Evolutionary conservation across 495 filamentous ascomycete genomes (phyloP).

Genomic region (Bacidia gigantensis): DNA sequence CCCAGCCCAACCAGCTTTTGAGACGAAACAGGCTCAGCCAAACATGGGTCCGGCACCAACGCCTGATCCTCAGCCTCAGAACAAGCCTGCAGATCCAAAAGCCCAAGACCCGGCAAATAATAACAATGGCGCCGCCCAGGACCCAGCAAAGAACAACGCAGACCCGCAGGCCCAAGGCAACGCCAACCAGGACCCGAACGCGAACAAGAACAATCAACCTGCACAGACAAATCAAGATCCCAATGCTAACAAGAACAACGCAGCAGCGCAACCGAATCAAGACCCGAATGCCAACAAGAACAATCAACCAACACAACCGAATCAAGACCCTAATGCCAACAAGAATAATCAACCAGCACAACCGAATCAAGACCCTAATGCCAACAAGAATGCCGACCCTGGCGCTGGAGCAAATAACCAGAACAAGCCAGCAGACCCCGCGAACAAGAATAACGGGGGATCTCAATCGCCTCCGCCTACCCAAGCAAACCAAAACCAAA

Average conservation of each 20-base stretch:
- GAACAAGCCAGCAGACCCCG: not conserved
- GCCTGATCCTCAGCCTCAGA: not conserved
- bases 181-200: not conserved
- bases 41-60: not conserved
- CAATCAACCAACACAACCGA: too few species aligned
- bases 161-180: too few species aligned
- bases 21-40: not conserved
- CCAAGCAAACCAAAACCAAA: not conserved
- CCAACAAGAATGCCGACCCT: too few species aligned
- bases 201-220: not conserved
- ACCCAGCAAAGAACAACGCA: too few species aligned
- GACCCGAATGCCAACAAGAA: too few species aligned
- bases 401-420: too few species aligned
- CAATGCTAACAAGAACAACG: too few species aligned
- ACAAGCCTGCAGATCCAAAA: slow-evolving; percentile 1
- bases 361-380: too few species aligned
- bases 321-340: too few species aligned
- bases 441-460: not conserved
- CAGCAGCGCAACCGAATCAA: too few species aligned
- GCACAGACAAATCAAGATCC: too few species aligned
- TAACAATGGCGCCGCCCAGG: not conserved
- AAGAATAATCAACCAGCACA: too few species aligned
- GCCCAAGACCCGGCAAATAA: not conserved
- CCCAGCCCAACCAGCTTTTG: not conserved
- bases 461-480: not conserved